A percentile compares a stretch with the other conserved stretches of the same genome.
phyloP scores from a whole-genome alignment of 352 stramenopile genomes.

The Pythium oligandrum region DNA sequence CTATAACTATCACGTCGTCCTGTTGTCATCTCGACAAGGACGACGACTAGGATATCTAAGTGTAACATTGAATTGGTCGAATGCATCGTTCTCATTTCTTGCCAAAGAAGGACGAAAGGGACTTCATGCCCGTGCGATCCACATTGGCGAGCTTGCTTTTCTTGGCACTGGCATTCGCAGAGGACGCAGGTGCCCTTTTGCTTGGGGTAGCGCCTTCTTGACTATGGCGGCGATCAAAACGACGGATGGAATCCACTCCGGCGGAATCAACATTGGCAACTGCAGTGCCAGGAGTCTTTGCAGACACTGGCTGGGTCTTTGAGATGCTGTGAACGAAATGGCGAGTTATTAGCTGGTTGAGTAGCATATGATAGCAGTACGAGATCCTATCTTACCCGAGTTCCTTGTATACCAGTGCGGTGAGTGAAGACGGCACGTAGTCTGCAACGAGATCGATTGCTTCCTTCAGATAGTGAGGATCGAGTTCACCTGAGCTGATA shows the following conservation, averaged over 20 bases:
- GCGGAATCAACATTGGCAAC: background rate
- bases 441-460: conserved; percentile 57
- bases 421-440: conserved; percentile 44
- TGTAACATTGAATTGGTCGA: too few species aligned
- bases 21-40: too few species aligned
- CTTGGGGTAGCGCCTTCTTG: conserved; percentile 10
- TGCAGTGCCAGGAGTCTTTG: background rate
- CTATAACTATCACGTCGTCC: too few species aligned
- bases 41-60: too few species aligned
- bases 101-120: conserved; percentile 75
- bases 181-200: conserved; percentile 35
- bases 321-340: too few species aligned
- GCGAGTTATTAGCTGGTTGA: too few species aligned
- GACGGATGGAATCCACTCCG: conserved; percentile 17
- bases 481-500: conserved; percentile 11
- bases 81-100: conserved; percentile 37
- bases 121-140: conserved; percentile 78
- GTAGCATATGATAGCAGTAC: conserved; percentile 17
- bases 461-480: conserved; percentile 27
- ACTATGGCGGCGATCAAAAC: conserved; percentile 30
- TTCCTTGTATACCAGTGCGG: conserved; percentile 37
- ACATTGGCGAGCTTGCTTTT: conserved; percentile 81
- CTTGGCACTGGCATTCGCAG: conserved; percentile 31
- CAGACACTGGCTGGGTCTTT: too few species aligned
- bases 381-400: too few species aligned